Evolutionary conservation across 257 asterid genomes (phyloP).

Genomic region (Plantago ovata): DNA sequence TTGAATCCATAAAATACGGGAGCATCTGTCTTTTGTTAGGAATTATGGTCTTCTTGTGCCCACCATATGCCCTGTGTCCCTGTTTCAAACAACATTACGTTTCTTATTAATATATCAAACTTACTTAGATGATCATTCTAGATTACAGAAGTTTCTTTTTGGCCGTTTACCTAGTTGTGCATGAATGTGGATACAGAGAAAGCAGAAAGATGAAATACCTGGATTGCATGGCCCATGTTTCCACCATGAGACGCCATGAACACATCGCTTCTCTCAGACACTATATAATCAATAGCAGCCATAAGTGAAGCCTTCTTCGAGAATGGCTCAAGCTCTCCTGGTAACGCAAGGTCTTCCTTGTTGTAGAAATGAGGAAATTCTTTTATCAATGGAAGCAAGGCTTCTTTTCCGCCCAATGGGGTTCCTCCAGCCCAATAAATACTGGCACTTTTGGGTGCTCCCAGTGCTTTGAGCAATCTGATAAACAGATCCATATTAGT

Average conservation of each 20-base stretch:
- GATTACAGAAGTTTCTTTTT: not conserved
- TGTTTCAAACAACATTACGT: slow-evolving; percentile 22
- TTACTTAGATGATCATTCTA: not conserved
- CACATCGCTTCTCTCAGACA: slow-evolving; percentile 77
- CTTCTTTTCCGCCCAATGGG: slow-evolving; percentile 85
- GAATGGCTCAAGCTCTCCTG: slow-evolving; percentile 82
- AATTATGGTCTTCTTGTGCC: slow-evolving; percentile 81
- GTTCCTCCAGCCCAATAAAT: slow-evolving; percentile 94
- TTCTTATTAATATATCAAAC: not conserved
- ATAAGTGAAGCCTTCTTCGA: slow-evolving; percentile 61
- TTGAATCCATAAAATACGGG: slow-evolving; percentile 57
- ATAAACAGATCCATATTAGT: not conserved
- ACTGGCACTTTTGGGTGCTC: slow-evolving; percentile 68
- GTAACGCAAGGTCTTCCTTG: slow-evolving; percentile 78
- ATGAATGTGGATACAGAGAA: not conserved
- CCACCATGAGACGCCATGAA: slow-evolving; percentile 99
- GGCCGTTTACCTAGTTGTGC: too few relatives aligned
- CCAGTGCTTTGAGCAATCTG: slow-evolving; percentile 87
- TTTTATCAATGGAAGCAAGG: slow-evolving; percentile 55
- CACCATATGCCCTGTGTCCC: slow-evolving; percentile 91
- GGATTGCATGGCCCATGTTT: slow-evolving; percentile 93
- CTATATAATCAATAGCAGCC: slow-evolving; percentile 91
- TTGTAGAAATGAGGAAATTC: slow-evolving; percentile 76
- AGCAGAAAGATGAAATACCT: slow-evolving; percentile 39
- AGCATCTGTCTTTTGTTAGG: slow-evolving; percentile 96